These are phyloP conservation scores for Camellia sinensis DNA, from an alignment of 148 eudicot species.

Conservation along the genomic window DNA sequence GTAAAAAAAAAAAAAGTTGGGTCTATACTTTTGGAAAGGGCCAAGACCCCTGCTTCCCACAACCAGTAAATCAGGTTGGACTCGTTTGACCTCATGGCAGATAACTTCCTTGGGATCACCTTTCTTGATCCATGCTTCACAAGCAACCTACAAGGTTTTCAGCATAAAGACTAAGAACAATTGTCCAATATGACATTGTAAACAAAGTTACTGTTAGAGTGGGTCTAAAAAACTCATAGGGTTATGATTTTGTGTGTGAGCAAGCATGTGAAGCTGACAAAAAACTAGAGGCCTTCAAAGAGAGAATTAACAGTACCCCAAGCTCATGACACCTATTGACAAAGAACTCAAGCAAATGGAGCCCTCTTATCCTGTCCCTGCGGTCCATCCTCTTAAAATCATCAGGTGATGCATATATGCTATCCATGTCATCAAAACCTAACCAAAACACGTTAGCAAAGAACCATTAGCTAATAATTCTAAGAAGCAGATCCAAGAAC, in stretches of 20 bases:
- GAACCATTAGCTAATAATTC: not conserved
- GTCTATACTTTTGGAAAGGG: constrained; percentile 78
- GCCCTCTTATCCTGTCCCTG: constrained; percentile 61
- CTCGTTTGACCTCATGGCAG: constrained; percentile 78
- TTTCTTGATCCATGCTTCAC: constrained; percentile 90
- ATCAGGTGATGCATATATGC: constrained; percentile 84
- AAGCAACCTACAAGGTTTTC: constrained; percentile 50
- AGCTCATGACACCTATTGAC: constrained; percentile 69
- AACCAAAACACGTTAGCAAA: constrained; percentile 12
- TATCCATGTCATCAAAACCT: constrained; percentile 90
- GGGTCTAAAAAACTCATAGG: not conserved
- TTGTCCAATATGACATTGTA: not conserved
- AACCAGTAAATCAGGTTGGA: constrained; percentile 82
- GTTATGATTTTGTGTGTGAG: not conserved
- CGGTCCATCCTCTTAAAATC: constrained; percentile 64
- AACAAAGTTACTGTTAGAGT: not conserved
- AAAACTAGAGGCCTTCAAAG: not conserved
- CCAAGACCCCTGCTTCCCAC: constrained; percentile 95
- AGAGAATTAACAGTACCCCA: constrained; percentile 51
- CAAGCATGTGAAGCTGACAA: not conserved
- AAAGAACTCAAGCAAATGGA: constrained; percentile 84
- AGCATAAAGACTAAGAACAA: not conserved
- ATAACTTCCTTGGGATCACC: constrained; percentile 89
- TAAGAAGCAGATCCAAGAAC: too few relatives aligned
- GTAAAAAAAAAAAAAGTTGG: not conserved